Evolutionary conservation across 345 rosid genomes (phyloP).

Genomic region (Turritis glabra): DNA sequence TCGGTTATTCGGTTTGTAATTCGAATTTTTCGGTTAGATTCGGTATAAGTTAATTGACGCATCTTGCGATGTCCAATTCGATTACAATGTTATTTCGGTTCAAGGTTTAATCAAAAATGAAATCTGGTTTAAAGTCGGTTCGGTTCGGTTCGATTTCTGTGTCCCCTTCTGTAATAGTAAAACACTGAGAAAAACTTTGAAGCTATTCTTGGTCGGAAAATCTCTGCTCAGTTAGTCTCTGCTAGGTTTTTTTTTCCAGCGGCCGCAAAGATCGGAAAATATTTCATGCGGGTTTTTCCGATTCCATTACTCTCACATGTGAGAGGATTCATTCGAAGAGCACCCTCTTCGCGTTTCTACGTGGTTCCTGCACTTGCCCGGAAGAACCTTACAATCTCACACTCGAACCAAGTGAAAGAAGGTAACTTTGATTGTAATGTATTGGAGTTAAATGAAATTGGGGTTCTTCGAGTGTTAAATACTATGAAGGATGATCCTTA

Average conservation of each 20-base stretch:
- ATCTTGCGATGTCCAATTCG: not conserved
- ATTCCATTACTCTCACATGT: constrained; percentile 32
- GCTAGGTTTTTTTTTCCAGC: no score
- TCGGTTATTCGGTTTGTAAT: not conserved
- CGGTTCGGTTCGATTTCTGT: not conserved
- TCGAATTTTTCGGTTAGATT: not conserved
- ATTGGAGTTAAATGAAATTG: constrained; percentile 40
- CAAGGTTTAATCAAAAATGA: not conserved
- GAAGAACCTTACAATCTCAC: constrained; percentile 24
- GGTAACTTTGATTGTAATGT: constrained; percentile 2
- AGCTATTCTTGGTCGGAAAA: not conserved
- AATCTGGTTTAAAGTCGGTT: not conserved
- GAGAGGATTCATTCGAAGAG: constrained; percentile 24
- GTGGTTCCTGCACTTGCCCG: constrained; percentile 37
- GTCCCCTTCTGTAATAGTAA: no score
- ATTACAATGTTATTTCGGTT: not conserved
- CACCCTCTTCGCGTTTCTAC: constrained; percentile 25
- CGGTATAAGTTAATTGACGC: not conserved
- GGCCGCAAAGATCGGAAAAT: no score
- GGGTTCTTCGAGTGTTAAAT: constrained; percentile 43
- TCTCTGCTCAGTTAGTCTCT: constrained; percentile 1
- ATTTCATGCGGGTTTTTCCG: constrained; percentile 40
- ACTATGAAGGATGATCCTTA: constrained; percentile 49
- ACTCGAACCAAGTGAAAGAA: constrained; percentile 25
- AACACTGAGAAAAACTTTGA: constrained; percentile 21